Base-by-base conservation (phyloP, 805 yeast genomes). In the Myxozyma mucilagina region DNA sequence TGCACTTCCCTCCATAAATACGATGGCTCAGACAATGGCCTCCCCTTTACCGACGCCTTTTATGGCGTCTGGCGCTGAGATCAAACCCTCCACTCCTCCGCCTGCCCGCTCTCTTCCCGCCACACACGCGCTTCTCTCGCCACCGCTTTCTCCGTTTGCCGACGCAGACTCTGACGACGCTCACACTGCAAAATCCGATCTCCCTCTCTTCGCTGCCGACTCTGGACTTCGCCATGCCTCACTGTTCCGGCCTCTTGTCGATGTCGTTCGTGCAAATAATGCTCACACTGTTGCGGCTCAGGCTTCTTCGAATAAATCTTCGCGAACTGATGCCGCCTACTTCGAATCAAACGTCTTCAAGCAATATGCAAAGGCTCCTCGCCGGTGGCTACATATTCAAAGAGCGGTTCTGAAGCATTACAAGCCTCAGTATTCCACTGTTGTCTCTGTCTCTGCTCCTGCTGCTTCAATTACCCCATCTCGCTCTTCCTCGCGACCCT, bases 111-210 rank as follows among this genome's bases (percentile, higher is more conserved):
- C 8, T 32, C 44, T 38, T 11, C 24, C 62, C n/a, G 41, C 48
- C 38, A 5, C 59, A 6, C 20, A 44, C 20, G 50, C 41, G 11
- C 54, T 57, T 31, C 59, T 52, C 24, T 60, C 66, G 64, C 66
- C 66, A 42, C 61, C 66, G 34, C 64, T 54, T 29, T 60, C 66
- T 41, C 64, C 63, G 34, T 62, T 51, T 45, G 51, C 51, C 39
- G 35, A 24, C 35, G 31, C 53, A 7, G 57, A 45, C 35, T 43
- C 53, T 9, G 57, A 45, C 38, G 43, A 18, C 16, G 11, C 49
- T 1, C 35, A 35, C 35, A 8, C 57, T 18, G 42, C 59, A 13
- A 49, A 41, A 43, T 42, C 59, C n/a, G 47, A 44, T 34, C 16
- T 48, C 44, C 53, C 54, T 13, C 42, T 51, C 29, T 52, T 48